Evolutionary conservation across 345 rosid genomes (phyloP).

Genomic region (Eutrema yunnanense): DNA sequence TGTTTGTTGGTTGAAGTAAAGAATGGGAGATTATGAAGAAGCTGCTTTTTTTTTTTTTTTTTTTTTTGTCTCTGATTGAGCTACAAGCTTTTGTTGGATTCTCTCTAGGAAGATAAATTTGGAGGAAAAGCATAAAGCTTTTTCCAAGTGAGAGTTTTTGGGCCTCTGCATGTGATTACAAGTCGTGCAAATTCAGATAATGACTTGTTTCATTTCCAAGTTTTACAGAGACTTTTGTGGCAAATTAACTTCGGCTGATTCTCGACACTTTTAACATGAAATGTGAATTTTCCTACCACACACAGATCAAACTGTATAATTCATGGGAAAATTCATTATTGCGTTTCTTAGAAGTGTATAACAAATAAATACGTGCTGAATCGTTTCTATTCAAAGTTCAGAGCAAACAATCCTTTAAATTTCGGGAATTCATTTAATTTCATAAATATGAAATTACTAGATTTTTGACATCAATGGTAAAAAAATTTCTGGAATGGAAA

Average conservation of each 20-base stretch:
- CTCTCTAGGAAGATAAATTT: not conserved
- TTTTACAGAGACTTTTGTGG: not conserved
- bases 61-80: not conserved
- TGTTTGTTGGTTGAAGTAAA: conserved; percentile 38
- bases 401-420: not conserved
- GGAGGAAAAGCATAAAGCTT: conserved; percentile 21
- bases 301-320: not conserved
- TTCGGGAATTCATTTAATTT: not conserved
- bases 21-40: conserved; percentile 53
- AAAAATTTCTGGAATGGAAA: not conserved
- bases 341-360: not conserved
- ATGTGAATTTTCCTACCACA: not conserved
- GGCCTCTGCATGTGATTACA: conserved; percentile 6
- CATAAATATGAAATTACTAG: not conserved
- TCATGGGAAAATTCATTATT: not conserved
- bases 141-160: not conserved
- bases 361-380: not conserved
- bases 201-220: not conserved
- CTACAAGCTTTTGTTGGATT: conserved; percentile 14
- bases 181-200: not conserved
- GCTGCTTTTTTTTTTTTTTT: conserved; percentile 20
- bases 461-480: not conserved
- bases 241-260: not conserved
- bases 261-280: not conserved
- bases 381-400: not conserved